Conservation (phyloP, 495 filamentous ascomycete genomes). For the Usnea hakonensis region DNA sequence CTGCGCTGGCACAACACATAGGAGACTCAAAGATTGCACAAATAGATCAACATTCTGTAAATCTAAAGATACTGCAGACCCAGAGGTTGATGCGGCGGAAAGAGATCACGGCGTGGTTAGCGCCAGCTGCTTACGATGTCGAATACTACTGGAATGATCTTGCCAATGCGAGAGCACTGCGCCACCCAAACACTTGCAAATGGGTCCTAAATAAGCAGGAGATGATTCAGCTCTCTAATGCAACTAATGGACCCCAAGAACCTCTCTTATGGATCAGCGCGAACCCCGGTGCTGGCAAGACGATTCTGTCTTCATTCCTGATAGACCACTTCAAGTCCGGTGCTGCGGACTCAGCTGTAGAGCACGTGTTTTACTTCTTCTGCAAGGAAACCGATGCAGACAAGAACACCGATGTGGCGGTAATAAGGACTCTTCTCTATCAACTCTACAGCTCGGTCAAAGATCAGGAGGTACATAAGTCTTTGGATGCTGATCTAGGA, state of each 20-base stretch:
- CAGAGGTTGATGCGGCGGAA: background rate
- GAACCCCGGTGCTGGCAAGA: slow-evolving; percentile 7
- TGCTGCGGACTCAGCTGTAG: background rate
- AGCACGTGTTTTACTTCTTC: slow-evolving; percentile 9
- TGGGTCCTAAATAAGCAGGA: slow-evolving; percentile 6
- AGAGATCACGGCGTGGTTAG: slow-evolving; percentile 5
- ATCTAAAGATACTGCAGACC: background rate
- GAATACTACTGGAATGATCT: slow-evolving; percentile 5
- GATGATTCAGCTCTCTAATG: background rate
- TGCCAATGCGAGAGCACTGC: background rate
- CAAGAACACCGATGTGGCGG: background rate
- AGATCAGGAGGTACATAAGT: background rate
- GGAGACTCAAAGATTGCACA: background rate
- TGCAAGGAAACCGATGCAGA: slow-evolving; percentile 6
- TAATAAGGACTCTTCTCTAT: slow-evolving; percentile 7
- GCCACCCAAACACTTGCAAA: slow-evolving; percentile 2
- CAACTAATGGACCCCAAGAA: background rate
- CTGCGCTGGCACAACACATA: slow-evolving; percentile 1
- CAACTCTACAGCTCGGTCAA: background rate
- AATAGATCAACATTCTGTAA: background rate
- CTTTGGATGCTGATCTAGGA: background rate
- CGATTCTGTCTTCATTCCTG: slow-evolving; percentile 12
- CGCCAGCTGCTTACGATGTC: slow-evolving; percentile 3
- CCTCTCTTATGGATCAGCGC: slow-evolving; percentile 3
- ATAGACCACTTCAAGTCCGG: background rate